Base-by-base conservation (phyloP, 1,139 yeast species). In the Yamadazyma taylorii region DNA sequence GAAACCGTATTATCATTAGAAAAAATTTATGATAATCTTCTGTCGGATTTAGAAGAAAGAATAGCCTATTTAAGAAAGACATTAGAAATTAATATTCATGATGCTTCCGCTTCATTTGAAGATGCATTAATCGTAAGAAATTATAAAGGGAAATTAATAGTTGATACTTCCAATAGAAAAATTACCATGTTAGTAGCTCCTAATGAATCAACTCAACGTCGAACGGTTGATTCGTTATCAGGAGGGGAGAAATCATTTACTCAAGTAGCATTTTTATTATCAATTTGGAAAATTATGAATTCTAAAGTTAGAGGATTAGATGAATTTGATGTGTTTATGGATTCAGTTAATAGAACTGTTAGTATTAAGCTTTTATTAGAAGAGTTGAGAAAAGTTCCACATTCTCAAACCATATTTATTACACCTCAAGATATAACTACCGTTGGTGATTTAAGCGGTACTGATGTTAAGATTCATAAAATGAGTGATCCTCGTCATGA, bases 251-350 rank as follows among this genome's bases (percentile, higher is more conserved):
- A 90, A 57, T 88, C 97, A 1, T 92, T 85, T 56, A 81, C 96
- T 0, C 98, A 94, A 56, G 82, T 92, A 47, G 87, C 97, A 0
- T 72, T 94, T 40, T 65, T 94, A 36, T 70, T 90, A 43, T 85
- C 97, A 0, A 85, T 95, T 32, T 94, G 99, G 99, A 80, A 81
- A 45, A 83, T 88, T 17, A 89, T 92, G 96, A 81, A 85, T 41
- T 82, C 95, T 0, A 78, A 84, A 42, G 75, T 94, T 16, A 75
- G 95, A 42, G 97, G 97, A 0, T 66, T 94, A 41, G 99, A 94
- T 61, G 99, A 94, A 60, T 94, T 92, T 58, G 99, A 94, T 63
- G 98, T 94, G 22, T 94, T 84, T 52, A 92, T 94, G 98, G 99
- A 94, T 60, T 88, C 90, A 33, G 87, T 88, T 19, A 90, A 90